Evolutionary conservation across 768 basidiomycete genomes (phyloP), one percentile per base, ranked within the genome.

Genomic region (Tylopilus sp.): DNA sequence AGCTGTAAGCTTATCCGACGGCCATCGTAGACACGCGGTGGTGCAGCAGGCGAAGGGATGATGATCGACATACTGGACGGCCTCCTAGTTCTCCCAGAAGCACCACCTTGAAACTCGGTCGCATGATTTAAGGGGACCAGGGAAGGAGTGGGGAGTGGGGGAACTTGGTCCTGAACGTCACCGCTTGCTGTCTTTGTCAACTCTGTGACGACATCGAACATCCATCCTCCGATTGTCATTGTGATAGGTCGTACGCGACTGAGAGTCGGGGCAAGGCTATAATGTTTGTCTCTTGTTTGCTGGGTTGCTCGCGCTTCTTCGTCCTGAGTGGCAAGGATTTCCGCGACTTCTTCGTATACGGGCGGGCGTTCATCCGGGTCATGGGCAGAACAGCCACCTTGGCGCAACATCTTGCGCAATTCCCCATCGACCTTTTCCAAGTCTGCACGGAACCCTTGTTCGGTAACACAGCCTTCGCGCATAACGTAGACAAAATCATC

Each of bases 401-500:
- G 13, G 73, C 65, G 41, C 72, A 86, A 75, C 85, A 97, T 88
- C 55, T 71, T 71, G 28, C 77, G 74, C 71, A 95, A 98, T 58
- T 86, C 86, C 26, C 89, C 88, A 3, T 68, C 59, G 4, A 63
- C 71, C 16, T 58, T 67, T 65, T 92, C 89, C 46, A 98, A 78
- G 63, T 96, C 95, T 2, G 69, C 70, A 2, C 93, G 82, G 70
- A 83, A 96, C 1, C 97, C 97, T 62, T 92, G 88, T 66, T 98
- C 92, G 43, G 86, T 86, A 28, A 97, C 82, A 0, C 66, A 60
- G 0, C 95, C 96, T 19, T 83, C 77, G 59, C 85, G 83, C 75
- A 98, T 84, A 3, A 98, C 89, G 66, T 98, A 97, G 13, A 97
- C 91, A 58, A 97, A 98, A 69, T 98, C 95, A 14, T 75, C 68